A percentile compares a stretch with the other conserved stretches of the same genome.
phyloP scores from a whole-genome alignment of 2,329 filamentous ascomycete species.

The Diaporthe ampelina region DNA sequence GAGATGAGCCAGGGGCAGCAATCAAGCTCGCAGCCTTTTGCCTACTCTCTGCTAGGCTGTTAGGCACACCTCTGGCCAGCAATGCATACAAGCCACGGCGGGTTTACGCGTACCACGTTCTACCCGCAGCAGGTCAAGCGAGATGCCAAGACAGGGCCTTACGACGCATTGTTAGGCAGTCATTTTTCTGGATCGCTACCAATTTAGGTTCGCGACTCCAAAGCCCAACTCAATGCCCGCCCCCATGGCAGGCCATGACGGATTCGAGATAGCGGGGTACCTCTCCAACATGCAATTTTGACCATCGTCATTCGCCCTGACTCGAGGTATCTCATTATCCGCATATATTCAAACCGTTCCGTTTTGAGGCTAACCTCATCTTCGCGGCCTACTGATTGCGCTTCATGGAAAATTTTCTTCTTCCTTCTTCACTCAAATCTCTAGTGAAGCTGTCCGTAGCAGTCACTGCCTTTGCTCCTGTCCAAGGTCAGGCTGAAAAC shows the following conservation, averaged over 20 bases:
- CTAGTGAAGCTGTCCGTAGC: neutral
- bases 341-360: neutral
- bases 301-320: neutral
- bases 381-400: too few species aligned
- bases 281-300: neutral
- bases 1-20: constrained; percentile 21
- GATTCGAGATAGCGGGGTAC: constrained; percentile 11
- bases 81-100: constrained; percentile 22
- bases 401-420: neutral
- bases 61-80: constrained; percentile 18
- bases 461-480: neutral
- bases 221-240: constrained; percentile 28
- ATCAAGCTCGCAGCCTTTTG: constrained; percentile 16
- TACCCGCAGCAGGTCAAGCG: constrained; percentile 15
- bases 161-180: constrained; percentile 34
- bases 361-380: neutral
- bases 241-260: neutral
- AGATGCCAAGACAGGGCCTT: constrained; percentile 19
- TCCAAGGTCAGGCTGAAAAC: neutral
- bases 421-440: neutral
- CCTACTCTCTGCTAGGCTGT: constrained; percentile 11
- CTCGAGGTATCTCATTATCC: constrained; percentile 13
- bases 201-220: constrained; percentile 5
- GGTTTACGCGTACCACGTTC: constrained; percentile 27
- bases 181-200: constrained; percentile 6